Percentiles rank a stretch among this genome's conserved stretches.
phyloP scores from a whole-genome alignment of 2,329 filamentous ascomycete genomes.

The Xylaria sp. region DNA sequence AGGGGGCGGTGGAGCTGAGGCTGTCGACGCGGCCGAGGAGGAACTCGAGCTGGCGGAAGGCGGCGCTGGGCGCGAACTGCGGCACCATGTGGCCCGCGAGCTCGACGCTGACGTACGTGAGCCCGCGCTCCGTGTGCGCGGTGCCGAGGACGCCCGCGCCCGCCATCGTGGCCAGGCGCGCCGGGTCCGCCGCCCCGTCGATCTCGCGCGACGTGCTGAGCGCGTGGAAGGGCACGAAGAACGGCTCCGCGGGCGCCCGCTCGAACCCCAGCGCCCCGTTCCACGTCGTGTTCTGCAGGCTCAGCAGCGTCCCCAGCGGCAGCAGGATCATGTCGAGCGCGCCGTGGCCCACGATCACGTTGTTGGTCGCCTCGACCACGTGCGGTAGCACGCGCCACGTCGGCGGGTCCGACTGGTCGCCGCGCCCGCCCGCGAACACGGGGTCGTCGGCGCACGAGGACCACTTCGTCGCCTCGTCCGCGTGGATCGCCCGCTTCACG shows the following conservation, averaged over 20 bases:
- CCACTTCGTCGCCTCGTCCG: slow-evolving; percentile 47
- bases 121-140: slow-evolving; percentile 71
- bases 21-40: slow-evolving; percentile 68
- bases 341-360: slow-evolving; percentile 75
- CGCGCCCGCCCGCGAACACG: slow-evolving; percentile 46
- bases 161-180: slow-evolving; percentile 47
- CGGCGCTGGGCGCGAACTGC: slow-evolving; percentile 68
- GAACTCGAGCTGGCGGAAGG: slow-evolving; percentile 75
- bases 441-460: slow-evolving; percentile 25
- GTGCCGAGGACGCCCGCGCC: slow-evolving; percentile 71
- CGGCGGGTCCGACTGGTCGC: slow-evolving; percentile 61
- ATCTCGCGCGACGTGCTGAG: slow-evolving; percentile 38
- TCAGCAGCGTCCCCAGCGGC: slow-evolving; percentile 69
- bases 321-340: slow-evolving; percentile 69
- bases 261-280: slow-evolving; percentile 72
- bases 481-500: slow-evolving; percentile 71
- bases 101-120: slow-evolving; percentile 70
- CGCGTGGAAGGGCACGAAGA: slow-evolving; percentile 70
- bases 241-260: slow-evolving; percentile 58
- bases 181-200: slow-evolving; percentile 25
- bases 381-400: slow-evolving; percentile 63
- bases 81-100: slow-evolving; percentile 69
- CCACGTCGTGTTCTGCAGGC: slow-evolving; percentile 83
- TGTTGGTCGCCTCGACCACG: slow-evolving; percentile 73
- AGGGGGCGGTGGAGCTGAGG: slow-evolving; percentile 33